Evolutionary conservation across 495 filamentous ascomycete species (phyloP).

Genomic region (Evansstolkia leycettana): DNA sequence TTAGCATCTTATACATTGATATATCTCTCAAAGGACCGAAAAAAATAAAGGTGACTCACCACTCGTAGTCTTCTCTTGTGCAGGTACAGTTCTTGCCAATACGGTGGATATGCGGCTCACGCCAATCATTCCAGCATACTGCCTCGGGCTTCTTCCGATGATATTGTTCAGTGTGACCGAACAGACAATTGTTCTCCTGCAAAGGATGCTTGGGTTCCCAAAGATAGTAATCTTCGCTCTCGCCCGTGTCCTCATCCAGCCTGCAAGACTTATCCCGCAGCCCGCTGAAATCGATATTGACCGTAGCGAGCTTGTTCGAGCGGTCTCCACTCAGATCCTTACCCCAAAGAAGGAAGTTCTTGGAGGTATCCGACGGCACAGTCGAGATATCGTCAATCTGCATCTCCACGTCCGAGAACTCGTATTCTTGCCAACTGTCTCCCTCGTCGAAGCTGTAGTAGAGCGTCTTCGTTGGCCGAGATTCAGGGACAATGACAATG

Average conservation of each 20-base stretch:
- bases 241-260: slow-evolving; percentile 48
- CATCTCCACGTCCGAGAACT: slow-evolving; percentile 60
- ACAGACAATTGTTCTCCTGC: slow-evolving; percentile 68
- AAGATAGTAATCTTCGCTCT: slow-evolving; percentile 65
- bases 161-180: slow-evolving; percentile 83
- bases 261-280: slow-evolving; percentile 58
- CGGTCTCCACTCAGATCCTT: slow-evolving; percentile 29
- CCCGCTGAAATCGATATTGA: slow-evolving; percentile 81
- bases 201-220: slow-evolving; percentile 76
- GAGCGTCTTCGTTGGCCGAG: slow-evolving; percentile 50
- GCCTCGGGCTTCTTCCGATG: slow-evolving; percentile 67
- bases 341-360: slow-evolving; percentile 86
- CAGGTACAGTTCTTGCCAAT: slow-evolving; percentile 69
- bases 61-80: slow-evolving; percentile 80
- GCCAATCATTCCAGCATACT: slow-evolving; percentile 73
- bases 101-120: slow-evolving; percentile 48
- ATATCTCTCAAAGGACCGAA: neutral
- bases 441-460: slow-evolving; percentile 75
- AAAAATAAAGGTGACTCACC: too few relatives aligned
- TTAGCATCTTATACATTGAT: slow-evolving; percentile 13
- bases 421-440: slow-evolving; percentile 56
- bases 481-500: slow-evolving; percentile 65
- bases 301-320: slow-evolving; percentile 40
- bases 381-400: slow-evolving; percentile 69
- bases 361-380: slow-evolving; percentile 74